Base-by-base conservation (phyloP, 495 filamentous ascomycete species). In the Melanomma pulvis-pyrius region DNA sequence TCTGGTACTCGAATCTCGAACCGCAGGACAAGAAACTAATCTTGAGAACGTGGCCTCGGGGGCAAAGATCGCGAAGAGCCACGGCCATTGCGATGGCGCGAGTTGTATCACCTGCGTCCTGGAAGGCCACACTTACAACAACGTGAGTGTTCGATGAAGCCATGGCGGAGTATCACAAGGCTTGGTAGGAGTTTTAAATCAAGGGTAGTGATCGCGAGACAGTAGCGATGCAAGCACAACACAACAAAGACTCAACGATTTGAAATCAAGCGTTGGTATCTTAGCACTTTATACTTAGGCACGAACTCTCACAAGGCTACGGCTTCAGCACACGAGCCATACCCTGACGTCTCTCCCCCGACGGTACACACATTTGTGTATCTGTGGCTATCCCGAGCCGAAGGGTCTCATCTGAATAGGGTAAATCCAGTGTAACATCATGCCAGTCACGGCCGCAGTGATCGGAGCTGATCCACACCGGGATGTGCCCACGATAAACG, bases 31-130 rank as follows among this genome's bases (percentile, higher is more conserved):
- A 51, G 41, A 68, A 68, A 22, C 32, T 26, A 50, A 68, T 62
- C 50, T 62, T 61, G 15, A 68, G 58, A 9, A 56, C 58, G 52
- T 54, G 57, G 21, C n/a, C 57, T 17, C 41, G 49, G 1, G 65
- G 58, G 25, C 65, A 68, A 9, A 25, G n/a, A 15, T 68, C 65
- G 11, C 65, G 48, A n/a, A 68, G 28, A 2, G 65, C 57, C 1
- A n/a, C 24, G n/a, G 65, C 65, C 19, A 62, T 61, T 9, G 55
- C 65, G 34, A 68, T 68, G 49, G 65, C 65, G 24, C 65, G 57
- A 11, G 65, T 68, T 29, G 65, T 58, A 29, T 68, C 65, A 3
- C 65, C 65, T 19, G 65, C 65, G 41, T 68, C 65, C 41, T 68
- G 65, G 28, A 54, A 68, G 3, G 65, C 65, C 4, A 62, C 65